phyloP scores from a whole-genome alignment of 78 protist genomes.

The Dictyostelium citrinum region DNA sequence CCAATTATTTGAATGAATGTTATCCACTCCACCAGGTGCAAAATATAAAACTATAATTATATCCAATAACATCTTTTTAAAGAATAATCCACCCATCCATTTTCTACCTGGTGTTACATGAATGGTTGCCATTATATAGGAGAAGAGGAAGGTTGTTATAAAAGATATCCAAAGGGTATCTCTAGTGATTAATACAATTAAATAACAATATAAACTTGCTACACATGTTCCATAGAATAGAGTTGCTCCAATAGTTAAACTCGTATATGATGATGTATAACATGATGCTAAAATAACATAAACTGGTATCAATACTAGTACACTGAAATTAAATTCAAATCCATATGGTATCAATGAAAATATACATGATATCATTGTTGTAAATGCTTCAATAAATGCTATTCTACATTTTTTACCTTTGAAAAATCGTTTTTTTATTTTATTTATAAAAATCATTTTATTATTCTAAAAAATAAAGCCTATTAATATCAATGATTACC shows the following conservation, averaged over 20 bases:
- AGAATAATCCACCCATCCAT: constrained; percentile 6
- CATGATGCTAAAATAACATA: not conserved
- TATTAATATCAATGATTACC: no score
- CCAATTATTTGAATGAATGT: not conserved
- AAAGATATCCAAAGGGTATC: constrained; percentile 13
- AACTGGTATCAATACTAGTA: constrained; percentile 18
- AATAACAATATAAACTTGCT: not conserved
- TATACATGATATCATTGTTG: not conserved
- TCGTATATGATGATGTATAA: not conserved
- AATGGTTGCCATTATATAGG: not conserved
- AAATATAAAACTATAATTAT: constrained; percentile 14
- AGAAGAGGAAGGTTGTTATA: not conserved
- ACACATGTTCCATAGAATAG: not conserved
- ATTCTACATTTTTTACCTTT: not conserved
- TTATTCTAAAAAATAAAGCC: no score
- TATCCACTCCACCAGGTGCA: not conserved
- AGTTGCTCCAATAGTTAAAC: not conserved
- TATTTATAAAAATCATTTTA: not conserved
- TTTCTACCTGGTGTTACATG: not conserved
- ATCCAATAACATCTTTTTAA: constrained; percentile 29
- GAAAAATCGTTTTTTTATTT: no score
- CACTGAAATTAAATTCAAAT: not conserved
- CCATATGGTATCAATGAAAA: not conserved
- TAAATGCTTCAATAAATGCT: not conserved
- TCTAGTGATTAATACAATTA: not conserved